Conservation (phyloP, 2,329 filamentous ascomycete genomes). For the Sclerotinia sclerotiorum region DNA sequence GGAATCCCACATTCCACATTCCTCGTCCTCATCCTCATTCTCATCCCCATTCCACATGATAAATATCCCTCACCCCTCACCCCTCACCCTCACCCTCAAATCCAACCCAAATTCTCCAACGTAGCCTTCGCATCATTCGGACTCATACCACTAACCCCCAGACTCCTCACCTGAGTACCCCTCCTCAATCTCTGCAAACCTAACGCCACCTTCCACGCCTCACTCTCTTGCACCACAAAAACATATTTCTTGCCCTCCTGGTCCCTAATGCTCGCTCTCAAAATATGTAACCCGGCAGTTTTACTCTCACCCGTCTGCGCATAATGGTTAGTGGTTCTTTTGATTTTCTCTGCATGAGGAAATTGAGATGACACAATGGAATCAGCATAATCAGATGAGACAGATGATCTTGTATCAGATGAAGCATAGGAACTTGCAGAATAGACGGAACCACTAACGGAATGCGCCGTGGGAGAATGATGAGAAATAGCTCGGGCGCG, state of each 20-base stretch:
- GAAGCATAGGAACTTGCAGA: conserved; percentile 40
- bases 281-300: conserved; percentile 57
- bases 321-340: conserved; percentile 34
- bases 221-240: conserved; percentile 63
- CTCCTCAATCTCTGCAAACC: conserved; percentile 60
- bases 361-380: conserved; percentile 34
- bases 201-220: conserved; percentile 66
- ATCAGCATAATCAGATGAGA: conserved; percentile 37
- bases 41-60: too few relatives aligned
- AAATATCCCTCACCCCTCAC: not conserved
- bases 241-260: conserved; percentile 66
- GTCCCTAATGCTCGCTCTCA: conserved; percentile 64
- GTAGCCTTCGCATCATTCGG: conserved; percentile 54
- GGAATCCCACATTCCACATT: not conserved
- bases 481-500: conserved; percentile 48
- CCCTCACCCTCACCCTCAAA: conserved; percentile 1
- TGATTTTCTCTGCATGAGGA: conserved; percentile 19
- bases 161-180: conserved; percentile 58
- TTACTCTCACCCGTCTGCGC: conserved; percentile 55
- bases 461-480: conserved; percentile 40
- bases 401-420: conserved; percentile 34
- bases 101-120: conserved; percentile 58
- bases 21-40: conserved; percentile 26
- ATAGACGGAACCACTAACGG: conserved; percentile 46
- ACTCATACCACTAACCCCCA: conserved; percentile 59